Evolutionary conservation across 169 alveolate species (phyloP).

Genomic region (Cystoisospora suis): DNA sequence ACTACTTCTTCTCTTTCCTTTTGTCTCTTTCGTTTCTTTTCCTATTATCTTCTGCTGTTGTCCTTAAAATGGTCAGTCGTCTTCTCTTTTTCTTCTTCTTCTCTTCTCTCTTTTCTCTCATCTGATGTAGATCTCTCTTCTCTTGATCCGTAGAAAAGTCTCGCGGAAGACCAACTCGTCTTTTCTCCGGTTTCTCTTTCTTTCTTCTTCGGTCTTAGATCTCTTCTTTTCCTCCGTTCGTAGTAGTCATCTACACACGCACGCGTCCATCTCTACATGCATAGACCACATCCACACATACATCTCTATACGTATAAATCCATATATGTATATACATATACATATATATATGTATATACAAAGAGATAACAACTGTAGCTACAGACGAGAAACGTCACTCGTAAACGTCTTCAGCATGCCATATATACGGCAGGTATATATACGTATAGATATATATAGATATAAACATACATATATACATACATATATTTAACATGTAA

Average conservation of each 20-base stretch:
- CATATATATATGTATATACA: neutral
- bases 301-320: neutral
- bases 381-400: neutral
- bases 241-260: neutral
- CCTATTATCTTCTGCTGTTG: too few relatives aligned
- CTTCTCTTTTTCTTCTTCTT: too few relatives aligned
- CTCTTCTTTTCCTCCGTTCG: too few relatives aligned
- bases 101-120: too few relatives aligned
- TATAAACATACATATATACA: too few relatives aligned
- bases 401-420: neutral
- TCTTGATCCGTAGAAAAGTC: too few relatives aligned
- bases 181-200: too few relatives aligned
- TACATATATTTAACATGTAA: neutral
- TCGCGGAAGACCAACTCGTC: too few relatives aligned
- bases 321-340: neutral
- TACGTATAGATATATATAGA: neutral
- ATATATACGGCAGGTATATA: neutral
- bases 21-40: too few relatives aligned
- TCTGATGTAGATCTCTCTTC: too few relatives aligned
- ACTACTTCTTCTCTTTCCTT: neutral
- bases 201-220: too few relatives aligned
- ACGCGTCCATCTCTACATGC: neutral
- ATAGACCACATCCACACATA: neutral
- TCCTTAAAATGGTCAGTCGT: too few relatives aligned
- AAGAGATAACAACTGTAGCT: neutral